Base-by-base conservation (phyloP, 140 eudicot species). In the Ambrosia hybrid region DNA sequence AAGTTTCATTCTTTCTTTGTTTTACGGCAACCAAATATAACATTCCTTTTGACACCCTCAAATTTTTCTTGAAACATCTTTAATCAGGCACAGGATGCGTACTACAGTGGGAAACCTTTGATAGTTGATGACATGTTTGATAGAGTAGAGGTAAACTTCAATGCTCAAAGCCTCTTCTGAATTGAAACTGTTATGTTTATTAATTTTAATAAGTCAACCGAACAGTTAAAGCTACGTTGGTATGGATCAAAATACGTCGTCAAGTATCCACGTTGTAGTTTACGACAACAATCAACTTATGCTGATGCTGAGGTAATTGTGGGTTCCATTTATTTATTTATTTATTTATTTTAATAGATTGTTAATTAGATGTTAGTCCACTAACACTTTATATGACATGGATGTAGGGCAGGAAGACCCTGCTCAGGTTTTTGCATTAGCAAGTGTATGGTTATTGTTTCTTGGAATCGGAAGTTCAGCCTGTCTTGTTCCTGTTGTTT, bases 351-450 rank as follows among this genome's bases (percentile, higher is more conserved):
- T 15, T 0, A 15, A 62, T 36, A 6, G 11, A 13, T n/a, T 63
- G 9, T 63, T 9, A n/a, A 63, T 38, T 38, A n/a, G 51, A n/a
- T 15, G 49, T 57, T 57, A 57, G 41, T 75, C 66, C 81, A 68
- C 74, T 87, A 87, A 87, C 85, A 79, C 70, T 79, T 68, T 57
- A 68, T 79, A 72, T 90, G 77, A 82, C 83, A 6, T 87, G 96
- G 76, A 82, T 87, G 96, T 93, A 93, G 97, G 98, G 98, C 98
- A 90, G 98, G 98, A 90, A 90, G 98, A 93, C 84, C 97, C 85
- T 68, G 76, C 98, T 73, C 97, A 90, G 88, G 97, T 90, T 65
- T 83, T 90, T 65, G 97, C 94, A 72, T 69, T 93, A 78, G 94
- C 98, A 58, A 90, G 98, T n/a, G 91, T 93, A 45, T 93, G 98